Percentiles rank a stretch among this genome's conserved stretches.
These are phyloP conservation scores for Neonectria ditissima DNA, from an alignment of 2,329 filamentous ascomycete species.

Conservation along the genomic window DNA sequence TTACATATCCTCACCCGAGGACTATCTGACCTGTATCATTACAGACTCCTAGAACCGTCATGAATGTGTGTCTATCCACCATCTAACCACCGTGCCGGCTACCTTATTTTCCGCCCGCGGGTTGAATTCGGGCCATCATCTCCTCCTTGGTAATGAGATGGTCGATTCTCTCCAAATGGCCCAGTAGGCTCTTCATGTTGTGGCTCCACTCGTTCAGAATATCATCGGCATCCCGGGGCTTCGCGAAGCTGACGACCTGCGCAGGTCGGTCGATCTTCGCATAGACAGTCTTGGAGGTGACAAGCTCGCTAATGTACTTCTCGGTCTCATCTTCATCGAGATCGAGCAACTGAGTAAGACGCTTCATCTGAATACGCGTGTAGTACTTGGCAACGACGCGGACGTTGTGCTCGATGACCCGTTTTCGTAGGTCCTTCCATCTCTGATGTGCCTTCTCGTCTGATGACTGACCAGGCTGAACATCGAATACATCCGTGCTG, in stretches of 20 bases:
- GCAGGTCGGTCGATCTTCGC: constrained; percentile 97
- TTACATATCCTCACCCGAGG: constrained; percentile 48
- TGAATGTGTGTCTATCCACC: constrained; percentile 39
- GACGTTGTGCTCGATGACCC: constrained; percentile 99
- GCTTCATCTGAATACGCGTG: constrained; percentile 93
- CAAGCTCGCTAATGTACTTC: constrained; percentile 97
- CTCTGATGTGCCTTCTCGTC: constrained; percentile 86
- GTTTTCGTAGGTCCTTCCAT: constrained; percentile 96
- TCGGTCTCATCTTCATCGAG: constrained; percentile 96
- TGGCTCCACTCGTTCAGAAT: constrained; percentile 98
- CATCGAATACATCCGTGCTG: constrained; percentile 89
- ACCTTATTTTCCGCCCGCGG: constrained; percentile 58
- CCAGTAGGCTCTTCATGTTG: constrained; percentile 95
- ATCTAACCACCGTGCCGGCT: constrained; percentile 30
- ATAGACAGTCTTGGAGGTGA: constrained; percentile 97
- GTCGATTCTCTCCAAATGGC: constrained; percentile 89
- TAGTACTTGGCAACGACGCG: constrained; percentile 99
- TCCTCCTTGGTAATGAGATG: constrained; percentile 99
- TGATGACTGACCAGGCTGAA: constrained; percentile 69
- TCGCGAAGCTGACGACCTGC: constrained; percentile 91
- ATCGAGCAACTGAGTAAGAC: constrained; percentile 90
- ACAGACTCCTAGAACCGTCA: constrained; percentile 48
- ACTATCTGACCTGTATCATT: constrained; percentile 52
- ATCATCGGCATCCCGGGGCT: constrained; percentile 94
- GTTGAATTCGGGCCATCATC: constrained; percentile 99